Conservation (phyloP, 2,329 filamentous ascomycete genomes). For the Geosmithia putterillii region DNA sequence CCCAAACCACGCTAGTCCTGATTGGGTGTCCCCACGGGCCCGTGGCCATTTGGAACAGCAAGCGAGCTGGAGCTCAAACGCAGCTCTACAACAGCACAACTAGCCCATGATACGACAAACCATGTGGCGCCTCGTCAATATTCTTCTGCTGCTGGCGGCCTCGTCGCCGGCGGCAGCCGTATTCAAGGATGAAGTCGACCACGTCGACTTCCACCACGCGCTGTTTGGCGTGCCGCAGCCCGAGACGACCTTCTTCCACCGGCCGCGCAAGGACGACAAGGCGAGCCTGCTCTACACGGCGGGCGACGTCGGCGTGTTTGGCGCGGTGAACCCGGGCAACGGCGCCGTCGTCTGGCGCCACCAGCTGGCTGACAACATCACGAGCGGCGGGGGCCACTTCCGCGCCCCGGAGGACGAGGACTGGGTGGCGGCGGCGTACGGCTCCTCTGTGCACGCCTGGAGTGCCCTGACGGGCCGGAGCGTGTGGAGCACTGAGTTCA, state of each 20-base stretch:
- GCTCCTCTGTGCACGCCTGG: constrained; percentile 64
- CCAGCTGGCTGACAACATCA: constrained; percentile 40
- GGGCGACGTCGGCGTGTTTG: constrained; percentile 71
- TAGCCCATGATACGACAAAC: constrained; percentile 5
- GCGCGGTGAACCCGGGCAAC: constrained; percentile 79
- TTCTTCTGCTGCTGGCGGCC: constrained; percentile 23
- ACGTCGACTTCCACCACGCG: constrained; percentile 86
- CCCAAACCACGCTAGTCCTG: neutral
- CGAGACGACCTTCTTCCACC: constrained; percentile 89
- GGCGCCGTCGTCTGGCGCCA: constrained; percentile 84
- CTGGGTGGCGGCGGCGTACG: constrained; percentile 63
- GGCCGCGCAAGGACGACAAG: constrained; percentile 67
- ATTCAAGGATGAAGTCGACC: constrained; percentile 81
- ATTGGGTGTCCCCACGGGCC: neutral
- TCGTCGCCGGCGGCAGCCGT: constrained; percentile 46
- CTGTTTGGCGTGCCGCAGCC: constrained; percentile 73
- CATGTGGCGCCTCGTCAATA: constrained; percentile 23
- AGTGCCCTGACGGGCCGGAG: constrained; percentile 70
- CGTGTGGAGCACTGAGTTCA: constrained; percentile 57
- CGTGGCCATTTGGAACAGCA: neutral
- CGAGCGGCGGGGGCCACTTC: constrained; percentile 39
- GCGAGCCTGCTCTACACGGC: constrained; percentile 86
- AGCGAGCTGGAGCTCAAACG: neutral
- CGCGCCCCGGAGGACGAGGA: constrained; percentile 69
- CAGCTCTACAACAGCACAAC: constrained; percentile 1